Evolutionary conservation across 768 basidiomycete species (phyloP).

Genomic region (Coprinopsis strossmayeri): DNA sequence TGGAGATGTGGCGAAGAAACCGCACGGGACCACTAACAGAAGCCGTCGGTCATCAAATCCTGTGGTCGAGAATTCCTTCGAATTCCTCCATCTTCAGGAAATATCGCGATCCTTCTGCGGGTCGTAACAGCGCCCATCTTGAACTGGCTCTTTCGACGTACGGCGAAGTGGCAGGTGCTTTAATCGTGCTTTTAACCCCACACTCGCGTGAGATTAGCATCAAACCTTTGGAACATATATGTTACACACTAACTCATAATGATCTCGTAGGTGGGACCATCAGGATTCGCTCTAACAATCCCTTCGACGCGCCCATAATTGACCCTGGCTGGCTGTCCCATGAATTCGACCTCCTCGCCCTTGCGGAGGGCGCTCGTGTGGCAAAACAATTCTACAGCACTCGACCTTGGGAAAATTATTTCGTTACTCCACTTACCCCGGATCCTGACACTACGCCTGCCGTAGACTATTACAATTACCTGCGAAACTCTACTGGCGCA

Average conservation of each 20-base stretch:
- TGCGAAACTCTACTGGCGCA: slow-evolving; percentile 13
- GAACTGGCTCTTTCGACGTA: slow-evolving; percentile 20
- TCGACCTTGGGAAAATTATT: slow-evolving; percentile 6
- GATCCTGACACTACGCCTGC: slow-evolving; percentile 15
- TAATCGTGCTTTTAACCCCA: neutral
- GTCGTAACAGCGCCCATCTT: slow-evolving; percentile 11
- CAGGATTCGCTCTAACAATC: slow-evolving; percentile 16
- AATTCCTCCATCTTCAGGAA: slow-evolving; percentile 9
- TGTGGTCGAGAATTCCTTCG: slow-evolving; percentile 9
- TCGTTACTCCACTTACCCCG: slow-evolving; percentile 1
- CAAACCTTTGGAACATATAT: no score
- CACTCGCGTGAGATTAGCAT: slow-evolving; percentile 9
- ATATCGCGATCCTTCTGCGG: slow-evolving; percentile 12
- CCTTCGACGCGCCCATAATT: slow-evolving; percentile 18
- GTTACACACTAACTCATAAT: no score
- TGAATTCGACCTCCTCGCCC: slow-evolving; percentile 5
- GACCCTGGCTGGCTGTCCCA: slow-evolving; percentile 6
- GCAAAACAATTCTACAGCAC: slow-evolving; percentile 4
- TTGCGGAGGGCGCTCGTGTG: slow-evolving; percentile 9
- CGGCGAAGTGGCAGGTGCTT: neutral
- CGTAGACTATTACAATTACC: slow-evolving; percentile 14
- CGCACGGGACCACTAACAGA: slow-evolving; percentile 7
- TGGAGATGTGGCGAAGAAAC: slow-evolving; percentile 6
- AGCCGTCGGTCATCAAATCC: neutral
- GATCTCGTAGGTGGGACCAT: no score